phyloP scores from a whole-genome alignment of 2,329 filamentous ascomycete genomes.

The Metarhizium album region DNA sequence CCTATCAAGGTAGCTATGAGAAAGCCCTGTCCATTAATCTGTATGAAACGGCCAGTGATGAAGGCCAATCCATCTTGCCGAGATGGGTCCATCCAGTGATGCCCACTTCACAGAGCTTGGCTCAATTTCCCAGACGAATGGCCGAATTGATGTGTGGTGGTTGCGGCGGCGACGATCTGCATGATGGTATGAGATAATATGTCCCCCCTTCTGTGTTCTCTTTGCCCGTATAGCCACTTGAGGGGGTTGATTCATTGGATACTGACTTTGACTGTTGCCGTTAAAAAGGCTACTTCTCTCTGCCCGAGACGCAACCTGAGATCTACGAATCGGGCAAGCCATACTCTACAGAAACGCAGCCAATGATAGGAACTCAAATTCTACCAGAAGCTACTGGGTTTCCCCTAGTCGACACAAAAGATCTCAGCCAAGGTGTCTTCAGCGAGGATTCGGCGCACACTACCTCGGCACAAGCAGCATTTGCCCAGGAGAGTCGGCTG shows the following conservation, averaged over 20 bases:
- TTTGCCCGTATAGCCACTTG: neutral
- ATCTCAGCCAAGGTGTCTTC: neutral
- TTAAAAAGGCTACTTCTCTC: conserved; percentile 23
- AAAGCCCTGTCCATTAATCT: neutral
- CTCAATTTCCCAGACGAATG: conserved; percentile 19
- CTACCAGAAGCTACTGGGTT: neutral
- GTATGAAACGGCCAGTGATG: neutral
- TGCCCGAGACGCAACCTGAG: conserved; percentile 15
- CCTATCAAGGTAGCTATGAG: neutral
- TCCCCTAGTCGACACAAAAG: neutral
- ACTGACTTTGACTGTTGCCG: neutral
- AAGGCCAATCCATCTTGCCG: conserved; percentile 12
- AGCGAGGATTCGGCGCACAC: neutral
- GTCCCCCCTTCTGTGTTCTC: neutral
- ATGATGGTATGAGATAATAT: conserved; percentile 23
- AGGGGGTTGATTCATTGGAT: neutral
- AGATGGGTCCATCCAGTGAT: conserved; percentile 14
- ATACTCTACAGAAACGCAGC: conserved; percentile 14
- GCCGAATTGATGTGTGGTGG: conserved; percentile 21
- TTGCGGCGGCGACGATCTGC: conserved; percentile 18
- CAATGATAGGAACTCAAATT: neutral
- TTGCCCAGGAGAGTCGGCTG: conserved; percentile 1
- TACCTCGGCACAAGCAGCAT: neutral
- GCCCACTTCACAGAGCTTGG: conserved; percentile 13
- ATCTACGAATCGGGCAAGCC: conserved; percentile 20